Evolutionary conservation across 768 basidiomycete species (phyloP), one percentile per base, ranked within the genome.

Genomic region (Atractiella rhizophila): DNA sequence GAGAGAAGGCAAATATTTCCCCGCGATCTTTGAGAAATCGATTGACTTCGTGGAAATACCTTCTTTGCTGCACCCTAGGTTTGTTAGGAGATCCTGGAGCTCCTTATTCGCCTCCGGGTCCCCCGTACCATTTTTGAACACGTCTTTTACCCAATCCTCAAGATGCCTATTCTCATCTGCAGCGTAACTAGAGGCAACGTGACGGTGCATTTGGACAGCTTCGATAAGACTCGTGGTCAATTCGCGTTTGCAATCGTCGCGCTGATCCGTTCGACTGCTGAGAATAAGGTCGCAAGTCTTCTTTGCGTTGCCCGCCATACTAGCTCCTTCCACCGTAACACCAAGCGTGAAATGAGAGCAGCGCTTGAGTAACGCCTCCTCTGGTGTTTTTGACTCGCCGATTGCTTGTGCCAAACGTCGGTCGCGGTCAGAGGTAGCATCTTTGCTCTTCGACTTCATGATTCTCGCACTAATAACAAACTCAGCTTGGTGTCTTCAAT

Each of bases 321-420:
- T n/a, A 48, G 45, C 35, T 52, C 44, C 37, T n/a, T 49, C 50
- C 35, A 53, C 53, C 34, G 46, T 50, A 6, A 57, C 39, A 40
- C 81, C 78, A 26, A 85, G 65, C 49, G 83, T 80, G 57, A 88
- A 94, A 56, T 88, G 85, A 5, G 85, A 86, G 56, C 83, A 88
- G 28, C 86, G 76, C 55, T 94, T 94, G 44, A 94, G 66, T 10
- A 94, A 67, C 2, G 85, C 78, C 50, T 62, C 79, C 70, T 72
- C 43, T 12, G 49, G 45, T 10, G 34, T 45, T 35, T 32, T 76
- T 68, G 79, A 82, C 37, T 83, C 78, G 42, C 83, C 82, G 15
- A 91, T 70, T 12, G 80, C 74, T 50, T 80, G 68, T 28, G 74
- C 73, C 7, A 94, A 62, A n/a, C 85, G 73, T 50, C 72, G 74